phyloP scores from a whole-genome alignment of 331 rosid species.

The Malus hybrid region DNA sequence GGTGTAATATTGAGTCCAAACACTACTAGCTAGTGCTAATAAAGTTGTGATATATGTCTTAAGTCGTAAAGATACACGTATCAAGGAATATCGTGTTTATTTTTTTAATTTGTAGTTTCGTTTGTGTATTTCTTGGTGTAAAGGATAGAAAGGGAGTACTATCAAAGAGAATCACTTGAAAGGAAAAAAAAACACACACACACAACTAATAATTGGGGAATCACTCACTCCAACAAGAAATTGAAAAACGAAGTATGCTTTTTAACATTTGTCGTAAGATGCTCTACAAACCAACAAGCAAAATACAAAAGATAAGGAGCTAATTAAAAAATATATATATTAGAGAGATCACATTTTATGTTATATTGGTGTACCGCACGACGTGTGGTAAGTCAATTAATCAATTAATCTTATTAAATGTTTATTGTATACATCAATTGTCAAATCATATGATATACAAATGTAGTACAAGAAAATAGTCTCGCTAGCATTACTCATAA shows the following conservation, averaged over 20 bases:
- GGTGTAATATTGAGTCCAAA: neutral
- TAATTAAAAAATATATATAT: too few relatives aligned
- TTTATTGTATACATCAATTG: too few relatives aligned
- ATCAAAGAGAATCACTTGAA: conserved; percentile 27
- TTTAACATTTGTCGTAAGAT: neutral
- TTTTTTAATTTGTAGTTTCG: conserved; percentile 1
- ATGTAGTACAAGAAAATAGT: neutral
- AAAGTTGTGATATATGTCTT: conserved; percentile 6
- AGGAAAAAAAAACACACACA: neutral
- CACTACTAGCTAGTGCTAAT: neutral
- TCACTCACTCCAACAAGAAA: conserved; percentile 19
- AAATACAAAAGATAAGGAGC: neutral
- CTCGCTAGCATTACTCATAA: neutral
- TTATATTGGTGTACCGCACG: too few relatives aligned
- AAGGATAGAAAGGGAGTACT: conserved; percentile 25
- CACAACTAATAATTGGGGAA: conserved; percentile 29
- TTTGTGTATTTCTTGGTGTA: conserved; percentile 28
- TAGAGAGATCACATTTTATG: neutral
- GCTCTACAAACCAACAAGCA: conserved; percentile 5
- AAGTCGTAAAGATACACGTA: conserved; percentile 27
- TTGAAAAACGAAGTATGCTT: neutral
- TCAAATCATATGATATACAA: neutral
- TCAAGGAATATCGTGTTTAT: conserved; percentile 25
- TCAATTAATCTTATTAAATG: too few relatives aligned
- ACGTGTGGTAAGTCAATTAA: too few relatives aligned